Evolutionary conservation across 2,329 filamentous ascomycete species (phyloP).

Genomic region (Westerdykella ornata): DNA sequence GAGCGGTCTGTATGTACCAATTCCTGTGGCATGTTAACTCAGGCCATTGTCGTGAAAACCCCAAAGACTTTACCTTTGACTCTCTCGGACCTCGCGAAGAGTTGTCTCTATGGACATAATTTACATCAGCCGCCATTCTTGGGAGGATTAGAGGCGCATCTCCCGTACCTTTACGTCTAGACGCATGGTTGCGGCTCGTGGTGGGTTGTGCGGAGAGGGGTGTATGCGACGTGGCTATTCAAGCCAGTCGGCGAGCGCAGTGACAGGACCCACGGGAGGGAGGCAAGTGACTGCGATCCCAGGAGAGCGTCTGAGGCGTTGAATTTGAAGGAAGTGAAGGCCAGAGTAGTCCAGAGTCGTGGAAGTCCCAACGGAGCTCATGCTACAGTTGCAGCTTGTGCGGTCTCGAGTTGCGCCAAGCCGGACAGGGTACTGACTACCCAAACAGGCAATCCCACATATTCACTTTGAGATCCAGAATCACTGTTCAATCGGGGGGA

Average conservation of each 20-base stretch:
- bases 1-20: constrained; percentile 22
- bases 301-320: neutral
- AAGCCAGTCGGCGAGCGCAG: constrained; percentile 29
- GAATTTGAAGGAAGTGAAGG: neutral
- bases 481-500: too few species aligned
- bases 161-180: constrained; percentile 41
- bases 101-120: constrained; percentile 58
- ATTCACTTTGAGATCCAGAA: too few species aligned
- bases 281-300: constrained; percentile 3
- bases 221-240: constrained; percentile 36
- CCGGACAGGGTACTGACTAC: neutral
- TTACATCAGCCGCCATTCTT: constrained; percentile 32
- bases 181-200: constrained; percentile 36
- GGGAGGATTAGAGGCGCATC: neutral
- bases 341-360: too few species aligned
- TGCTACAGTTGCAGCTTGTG: neutral
- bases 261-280: neutral
- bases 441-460: neutral
- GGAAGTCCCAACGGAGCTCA: too few species aligned
- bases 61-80: constrained; percentile 56
- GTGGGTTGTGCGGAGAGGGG: constrained; percentile 26
- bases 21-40: constrained; percentile 29
- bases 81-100: constrained; percentile 85
- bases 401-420: neutral
- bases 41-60: constrained; percentile 1